Evolutionary conservation across 2,329 filamentous ascomycete species (phyloP).

Genomic region (Diaporthe velutina): DNA sequence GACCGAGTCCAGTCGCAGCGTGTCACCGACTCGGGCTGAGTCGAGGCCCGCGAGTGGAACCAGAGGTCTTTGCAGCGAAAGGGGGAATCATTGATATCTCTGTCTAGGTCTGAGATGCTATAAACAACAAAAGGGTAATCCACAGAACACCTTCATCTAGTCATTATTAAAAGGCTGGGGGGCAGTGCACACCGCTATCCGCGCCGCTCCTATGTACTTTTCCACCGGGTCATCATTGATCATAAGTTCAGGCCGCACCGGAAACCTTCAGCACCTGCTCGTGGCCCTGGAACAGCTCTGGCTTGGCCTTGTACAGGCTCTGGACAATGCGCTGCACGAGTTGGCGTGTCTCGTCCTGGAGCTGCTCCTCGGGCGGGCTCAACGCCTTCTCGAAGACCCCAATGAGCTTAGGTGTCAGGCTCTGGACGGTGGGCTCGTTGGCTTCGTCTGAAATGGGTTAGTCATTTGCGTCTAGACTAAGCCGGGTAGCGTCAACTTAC

Average conservation of each 20-base stretch:
- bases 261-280: constrained; percentile 48
- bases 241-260: constrained; percentile 37
- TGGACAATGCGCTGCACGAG: constrained; percentile 75
- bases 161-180: constrained; percentile 34
- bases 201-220: constrained; percentile 21
- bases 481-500: constrained; percentile 60
- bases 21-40: background rate
- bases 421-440: constrained; percentile 76
- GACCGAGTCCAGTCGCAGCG: no score
- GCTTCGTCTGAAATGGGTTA: constrained; percentile 66
- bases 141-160: constrained; percentile 36
- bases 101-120: constrained; percentile 35
- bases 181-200: constrained; percentile 15
- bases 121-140: constrained; percentile 24
- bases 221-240: constrained; percentile 1
- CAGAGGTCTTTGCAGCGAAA: constrained; percentile 30
- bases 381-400: constrained; percentile 81
- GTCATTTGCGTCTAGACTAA: background rate
- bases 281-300: constrained; percentile 49
- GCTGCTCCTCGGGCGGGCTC: constrained; percentile 78
- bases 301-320: constrained; percentile 52
- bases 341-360: constrained; percentile 77
- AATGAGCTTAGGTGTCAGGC: constrained; percentile 77
- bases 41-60: no score
- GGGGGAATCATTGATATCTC: constrained; percentile 41